Percentiles rank a stretch among this genome's conserved stretches.
Conservation (phyloP, 495 filamentous ascomycete genomes). For the Tuber brumale region DNA sequence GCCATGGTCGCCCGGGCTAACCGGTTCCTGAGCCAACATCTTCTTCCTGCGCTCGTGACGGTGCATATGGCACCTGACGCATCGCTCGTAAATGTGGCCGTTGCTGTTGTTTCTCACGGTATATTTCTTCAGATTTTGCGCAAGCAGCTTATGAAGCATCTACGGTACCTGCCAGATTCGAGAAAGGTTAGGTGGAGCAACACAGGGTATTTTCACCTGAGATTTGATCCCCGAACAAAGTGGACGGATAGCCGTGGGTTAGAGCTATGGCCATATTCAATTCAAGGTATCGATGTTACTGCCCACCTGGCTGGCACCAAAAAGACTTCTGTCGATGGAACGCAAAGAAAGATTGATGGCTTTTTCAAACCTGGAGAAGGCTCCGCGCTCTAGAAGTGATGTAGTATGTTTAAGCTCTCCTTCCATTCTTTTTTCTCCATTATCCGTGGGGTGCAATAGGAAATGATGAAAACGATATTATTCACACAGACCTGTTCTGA, state of each 20-base stretch:
- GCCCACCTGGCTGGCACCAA: conserved; percentile 65
- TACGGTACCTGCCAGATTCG: conserved; percentile 42
- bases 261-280: conserved; percentile 35
- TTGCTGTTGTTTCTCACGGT: conserved; percentile 73
- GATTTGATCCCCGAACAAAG: conserved; percentile 11
- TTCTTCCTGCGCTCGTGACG: conserved; percentile 53
- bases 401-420: conserved; percentile 26
- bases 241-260: conserved; percentile 5
- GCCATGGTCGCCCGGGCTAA: conserved; percentile 59
- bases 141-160: conserved; percentile 53
- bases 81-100: conserved; percentile 33
- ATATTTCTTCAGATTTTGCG: conserved; percentile 66
- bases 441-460: conserved; percentile 8
- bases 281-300: conserved; percentile 56
- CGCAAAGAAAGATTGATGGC: conserved; percentile 61
- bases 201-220: conserved; percentile 27
- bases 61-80: conserved; percentile 23
- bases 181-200: conserved; percentile 41
- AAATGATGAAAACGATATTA: conserved; percentile 47
- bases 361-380: conserved; percentile 52
- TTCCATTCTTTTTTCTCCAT: conserved; percentile 27
- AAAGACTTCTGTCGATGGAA: conserved; percentile 70
- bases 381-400: conserved; percentile 5
- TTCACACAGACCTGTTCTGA: conserved; percentile 78
- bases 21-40: conserved; percentile 55